Evolutionary conservation across 148 eudicot species (phyloP).

Genomic region (Drosera capensis): DNA sequence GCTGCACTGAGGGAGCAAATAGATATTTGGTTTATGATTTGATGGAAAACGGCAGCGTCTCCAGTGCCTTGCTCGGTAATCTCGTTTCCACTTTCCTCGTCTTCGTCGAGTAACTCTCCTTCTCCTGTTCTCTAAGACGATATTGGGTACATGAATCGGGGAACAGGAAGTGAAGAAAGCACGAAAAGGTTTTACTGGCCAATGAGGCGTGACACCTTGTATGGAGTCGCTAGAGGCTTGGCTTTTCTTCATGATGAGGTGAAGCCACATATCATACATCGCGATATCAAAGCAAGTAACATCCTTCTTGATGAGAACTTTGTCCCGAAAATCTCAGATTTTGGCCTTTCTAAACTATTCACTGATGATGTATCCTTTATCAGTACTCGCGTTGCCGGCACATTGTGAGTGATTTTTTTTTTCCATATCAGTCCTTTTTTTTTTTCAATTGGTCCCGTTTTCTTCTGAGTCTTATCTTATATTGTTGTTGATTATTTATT

Average conservation of each 20-base stretch:
- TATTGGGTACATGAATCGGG: constrained; percentile 9
- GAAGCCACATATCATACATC: constrained; percentile 33
- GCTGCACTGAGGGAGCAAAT: constrained; percentile 47
- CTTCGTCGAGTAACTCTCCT: no score
- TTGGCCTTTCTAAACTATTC: constrained; percentile 43
- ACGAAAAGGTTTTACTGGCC: constrained; percentile 35
- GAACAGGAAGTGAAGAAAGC: constrained; percentile 22
- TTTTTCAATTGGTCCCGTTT: neutral
- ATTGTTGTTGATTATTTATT: neutral
- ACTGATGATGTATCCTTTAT: constrained; percentile 22
- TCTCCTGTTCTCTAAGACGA: neutral
- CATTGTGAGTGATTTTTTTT: constrained; percentile 39
- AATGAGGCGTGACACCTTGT: constrained; percentile 16
- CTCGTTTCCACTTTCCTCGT: neutral
- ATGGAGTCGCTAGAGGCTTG: constrained; percentile 40
- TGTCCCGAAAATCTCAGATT: constrained; percentile 44
- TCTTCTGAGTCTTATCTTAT: neutral
- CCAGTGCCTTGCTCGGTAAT: constrained; percentile 46
- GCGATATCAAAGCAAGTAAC: constrained; percentile 49
- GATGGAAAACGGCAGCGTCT: constrained; percentile 55
- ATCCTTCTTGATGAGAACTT: constrained; percentile 45
- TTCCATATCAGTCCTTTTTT: neutral
- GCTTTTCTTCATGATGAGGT: constrained; percentile 53
- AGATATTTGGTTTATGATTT: constrained; percentile 47
- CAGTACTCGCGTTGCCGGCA: constrained; percentile 67